phyloP scores from a whole-genome alignment of 73 alveolate species.

The Symbiodinium natans region DNA sequence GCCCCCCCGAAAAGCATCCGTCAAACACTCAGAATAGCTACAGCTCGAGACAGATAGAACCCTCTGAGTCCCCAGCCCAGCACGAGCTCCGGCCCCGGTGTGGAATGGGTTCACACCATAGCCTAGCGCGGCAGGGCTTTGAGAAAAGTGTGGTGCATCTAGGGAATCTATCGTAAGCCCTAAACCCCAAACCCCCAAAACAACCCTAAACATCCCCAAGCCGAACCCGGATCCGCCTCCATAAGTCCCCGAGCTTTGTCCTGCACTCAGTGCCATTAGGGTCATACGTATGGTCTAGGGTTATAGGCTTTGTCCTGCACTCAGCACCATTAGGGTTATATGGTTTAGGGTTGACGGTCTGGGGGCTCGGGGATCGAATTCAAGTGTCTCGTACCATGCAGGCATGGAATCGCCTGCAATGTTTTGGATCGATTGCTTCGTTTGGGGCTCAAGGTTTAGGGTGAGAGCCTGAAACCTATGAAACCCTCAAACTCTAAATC shows the following conservation, averaged over 20 bases:
- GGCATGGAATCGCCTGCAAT: too few species aligned
- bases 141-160: too few species aligned
- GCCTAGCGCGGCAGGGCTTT: background rate
- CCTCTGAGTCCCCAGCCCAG: background rate
- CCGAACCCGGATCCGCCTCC: slow-evolving; percentile 1
- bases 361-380: background rate
- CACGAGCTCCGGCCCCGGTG: background rate
- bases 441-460: too few species aligned
- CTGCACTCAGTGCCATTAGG: background rate
- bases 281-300: background rate
- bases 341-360: background rate
- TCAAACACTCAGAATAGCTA: too few species aligned
- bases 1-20: too few species aligned
- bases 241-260: slow-evolving; percentile 20
- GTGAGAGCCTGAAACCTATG: too few species aligned
- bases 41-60: too few species aligned
- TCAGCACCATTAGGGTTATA: background rate
- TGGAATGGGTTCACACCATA: slow-evolving; percentile 15
- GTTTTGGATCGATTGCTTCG: too few species aligned
- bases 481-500: too few species aligned
- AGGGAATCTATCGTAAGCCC: too few species aligned
- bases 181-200: too few species aligned
- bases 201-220: background rate
- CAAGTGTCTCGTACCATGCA: too few species aligned
- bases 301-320: background rate